Evolutionary conservation across 306 rosid genomes (phyloP).

Genomic region (Ziziphus jujuba): DNA sequence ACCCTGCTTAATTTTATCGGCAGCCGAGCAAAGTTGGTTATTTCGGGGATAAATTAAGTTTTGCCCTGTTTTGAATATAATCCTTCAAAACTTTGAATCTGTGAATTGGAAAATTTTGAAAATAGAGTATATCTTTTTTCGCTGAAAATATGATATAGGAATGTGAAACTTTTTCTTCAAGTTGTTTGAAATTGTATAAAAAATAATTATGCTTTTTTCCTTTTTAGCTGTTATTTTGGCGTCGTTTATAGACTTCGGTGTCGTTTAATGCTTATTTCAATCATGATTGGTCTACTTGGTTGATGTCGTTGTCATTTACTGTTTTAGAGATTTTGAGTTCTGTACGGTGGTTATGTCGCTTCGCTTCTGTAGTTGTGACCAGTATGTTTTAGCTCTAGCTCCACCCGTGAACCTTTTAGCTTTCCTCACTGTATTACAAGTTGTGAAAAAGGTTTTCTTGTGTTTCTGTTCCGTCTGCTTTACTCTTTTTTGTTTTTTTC

Average conservation of each 20-base stretch:
- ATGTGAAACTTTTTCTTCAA: too few relatives aligned
- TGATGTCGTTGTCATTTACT: slow-evolving; percentile 3
- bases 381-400: slow-evolving; percentile 2
- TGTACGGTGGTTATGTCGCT: not conserved
- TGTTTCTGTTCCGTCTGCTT: not conserved
- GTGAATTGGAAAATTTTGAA: not conserved
- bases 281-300: not conserved
- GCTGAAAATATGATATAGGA: too few relatives aligned
- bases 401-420: slow-evolving; percentile 20
- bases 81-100: too few relatives aligned
- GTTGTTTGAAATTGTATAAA: too few relatives aligned
- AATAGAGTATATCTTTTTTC: not conserved
- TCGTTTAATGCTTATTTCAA: not conserved
- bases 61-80: too few relatives aligned
- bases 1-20: slow-evolving; percentile 4
- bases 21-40: too few relatives aligned
- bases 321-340: not conserved
- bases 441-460: not conserved
- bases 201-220: too few relatives aligned
- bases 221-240: slow-evolving; percentile 5
- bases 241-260: not conserved
- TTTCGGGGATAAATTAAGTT: too few relatives aligned
- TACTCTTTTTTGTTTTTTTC: too few relatives aligned
- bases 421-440: slow-evolving; percentile 8
- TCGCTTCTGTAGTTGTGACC: not conserved